Evolutionary conservation across 257 asterid genomes (phyloP), one percentile per base, ranked within the genome.

Genomic region (Jasminum sambac): DNA sequence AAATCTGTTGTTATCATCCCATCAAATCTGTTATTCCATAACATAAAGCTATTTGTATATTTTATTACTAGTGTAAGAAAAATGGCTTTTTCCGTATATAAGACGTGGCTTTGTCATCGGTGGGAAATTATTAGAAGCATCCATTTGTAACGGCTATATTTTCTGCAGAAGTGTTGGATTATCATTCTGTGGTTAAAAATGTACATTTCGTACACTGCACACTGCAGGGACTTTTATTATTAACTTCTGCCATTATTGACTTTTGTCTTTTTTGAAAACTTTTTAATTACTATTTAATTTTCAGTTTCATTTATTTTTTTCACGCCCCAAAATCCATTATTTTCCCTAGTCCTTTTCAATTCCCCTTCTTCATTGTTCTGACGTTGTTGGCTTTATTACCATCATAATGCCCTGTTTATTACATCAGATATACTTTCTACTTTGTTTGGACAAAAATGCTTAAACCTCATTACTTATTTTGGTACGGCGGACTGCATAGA

Each of bases 121-220:
- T 40, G 13, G 12, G 17, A 8, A 50, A 9, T 55, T 55, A 4
- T 23, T 19, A 10, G 30, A 21, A 30, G 62, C 14, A 55, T 55
- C 23, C 13, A 55, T 55, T 48, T 48, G 1, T 36, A 67, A 67
- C 72, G 72, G 72, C 72, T 67, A 67, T 48, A 30, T 67, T 67
- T 25, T 50, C 19, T 10, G 63, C 43, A 6, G 16, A 55, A 11
- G 0, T 21, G 14, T 55, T 55, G 30, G 26, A 52, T 52, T 52
- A 52, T 21, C 8, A 55, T 19, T 52, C 19, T 55, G 16, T 8
- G 26, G 16, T 19, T 8, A 55, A 55, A 48, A 21, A 10, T 48
- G 9, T 17, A 48, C 30, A 55, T 67, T n/a, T 43, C 30, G 44
- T 67, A 46, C 71, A 30, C 16, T 11, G 62, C 26, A 66, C 57